These are phyloP conservation scores for Sporopachydermia lactativora DNA, from an alignment of 805 yeast species.

Conservation along the genomic window DNA sequence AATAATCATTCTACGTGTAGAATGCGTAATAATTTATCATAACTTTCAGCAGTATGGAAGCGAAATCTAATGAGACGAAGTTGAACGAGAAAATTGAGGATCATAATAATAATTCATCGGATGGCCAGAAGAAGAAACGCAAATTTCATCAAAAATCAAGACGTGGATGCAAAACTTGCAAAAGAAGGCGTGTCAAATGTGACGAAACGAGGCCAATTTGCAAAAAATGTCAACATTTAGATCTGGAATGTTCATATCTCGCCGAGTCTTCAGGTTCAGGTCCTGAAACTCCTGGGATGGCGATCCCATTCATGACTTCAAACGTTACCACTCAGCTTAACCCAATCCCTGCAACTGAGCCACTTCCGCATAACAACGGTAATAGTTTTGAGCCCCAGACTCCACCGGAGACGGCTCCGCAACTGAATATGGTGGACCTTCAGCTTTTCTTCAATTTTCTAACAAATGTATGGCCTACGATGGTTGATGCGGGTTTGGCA, in stretches of 20 bases:
- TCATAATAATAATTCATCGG: no score
- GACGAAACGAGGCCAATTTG: slow-evolving; percentile 79
- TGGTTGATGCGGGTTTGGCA: slow-evolving; percentile 82
- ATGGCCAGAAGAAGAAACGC: slow-evolving; percentile 43
- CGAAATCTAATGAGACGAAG: no score
- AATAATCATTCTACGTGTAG: no score
- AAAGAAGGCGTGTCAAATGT: slow-evolving; percentile 81
- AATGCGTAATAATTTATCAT: no score
- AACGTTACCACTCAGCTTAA: background rate
- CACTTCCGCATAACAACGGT: background rate
- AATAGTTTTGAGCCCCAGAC: background rate
- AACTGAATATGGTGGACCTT: slow-evolving; percentile 64
- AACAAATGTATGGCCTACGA: slow-evolving; percentile 70
- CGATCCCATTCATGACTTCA: background rate
- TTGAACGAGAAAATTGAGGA: no score
- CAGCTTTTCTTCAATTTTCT: slow-evolving; percentile 81
- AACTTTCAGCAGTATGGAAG: no score
- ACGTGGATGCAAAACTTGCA: slow-evolving; percentile 82
- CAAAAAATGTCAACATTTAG: slow-evolving; percentile 65
- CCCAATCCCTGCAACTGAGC: background rate
- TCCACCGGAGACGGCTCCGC: background rate
- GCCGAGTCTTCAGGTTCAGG: slow-evolving; percentile 1
- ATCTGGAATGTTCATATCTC: slow-evolving; percentile 58
- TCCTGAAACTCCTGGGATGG: background rate
- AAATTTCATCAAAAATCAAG: slow-evolving; percentile 84